A percentile compares a stretch with the other conserved stretches of the same genome.
Evolutionary conservation across 495 filamentous ascomycete genomes (phyloP).

Genomic region (Aspergillus steynii): DNA sequence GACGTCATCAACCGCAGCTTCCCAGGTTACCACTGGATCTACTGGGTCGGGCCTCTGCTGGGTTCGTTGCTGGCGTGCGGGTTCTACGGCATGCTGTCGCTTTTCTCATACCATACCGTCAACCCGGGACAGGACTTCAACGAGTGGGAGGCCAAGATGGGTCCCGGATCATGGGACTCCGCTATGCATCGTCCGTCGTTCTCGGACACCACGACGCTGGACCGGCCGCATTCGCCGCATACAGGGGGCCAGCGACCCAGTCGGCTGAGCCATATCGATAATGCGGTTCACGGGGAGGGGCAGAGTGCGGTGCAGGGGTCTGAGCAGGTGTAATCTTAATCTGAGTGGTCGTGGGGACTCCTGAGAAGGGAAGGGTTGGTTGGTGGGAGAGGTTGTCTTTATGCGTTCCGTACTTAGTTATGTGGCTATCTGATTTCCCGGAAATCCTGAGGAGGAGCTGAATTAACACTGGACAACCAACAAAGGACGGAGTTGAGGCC

Average conservation of each 20-base stretch:
- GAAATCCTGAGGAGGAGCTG: too few species aligned
- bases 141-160: constrained; percentile 35
- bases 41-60: constrained; percentile 55
- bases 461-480: too few species aligned
- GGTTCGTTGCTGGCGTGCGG: constrained; percentile 65
- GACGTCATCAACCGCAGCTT: constrained; percentile 65
- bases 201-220: constrained; percentile 20
- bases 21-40: constrained; percentile 35
- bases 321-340: constrained; percentile 1
- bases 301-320: background rate
- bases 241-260: background rate
- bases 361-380: background rate
- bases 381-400: background rate
- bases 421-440: too few species aligned
- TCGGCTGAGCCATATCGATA: background rate
- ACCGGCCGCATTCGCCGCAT: constrained; percentile 15
- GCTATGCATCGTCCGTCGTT: constrained; percentile 15
- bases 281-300: background rate
- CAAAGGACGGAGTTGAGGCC: too few species aligned
- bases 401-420: too few species aligned
- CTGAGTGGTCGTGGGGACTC: background rate
- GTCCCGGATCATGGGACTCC: constrained; percentile 17
- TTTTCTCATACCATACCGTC: constrained; percentile 71
- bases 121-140: constrained; percentile 73
- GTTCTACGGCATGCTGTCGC: constrained; percentile 67